A percentile compares a stretch with the other conserved stretches of the same genome.
These are phyloP conservation scores for Trichoderma simmonsii DNA, from an alignment of 2,329 filamentous ascomycete species.

Conservation along the genomic window DNA sequence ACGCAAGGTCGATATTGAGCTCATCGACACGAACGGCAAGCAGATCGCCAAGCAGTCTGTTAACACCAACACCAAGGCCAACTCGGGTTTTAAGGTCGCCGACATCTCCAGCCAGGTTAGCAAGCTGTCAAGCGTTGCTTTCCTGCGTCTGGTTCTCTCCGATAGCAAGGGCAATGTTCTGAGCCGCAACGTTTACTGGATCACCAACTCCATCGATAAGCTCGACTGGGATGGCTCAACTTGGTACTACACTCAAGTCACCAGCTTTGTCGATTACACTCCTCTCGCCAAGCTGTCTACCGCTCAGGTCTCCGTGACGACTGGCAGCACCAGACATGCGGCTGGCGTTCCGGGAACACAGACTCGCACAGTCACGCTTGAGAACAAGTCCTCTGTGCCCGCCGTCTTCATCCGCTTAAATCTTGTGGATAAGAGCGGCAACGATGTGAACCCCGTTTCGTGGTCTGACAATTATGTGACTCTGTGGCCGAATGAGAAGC, in stretches of 20 bases:
- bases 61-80: constrained; percentile 40
- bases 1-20: constrained; percentile 46
- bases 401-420: constrained; percentile 57
- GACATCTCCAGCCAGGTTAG: constrained; percentile 24
- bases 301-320: constrained; percentile 37
- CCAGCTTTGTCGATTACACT: constrained; percentile 46
- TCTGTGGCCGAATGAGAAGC: constrained; percentile 53
- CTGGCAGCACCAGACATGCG: constrained; percentile 12
- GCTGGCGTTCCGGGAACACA: constrained; percentile 1
- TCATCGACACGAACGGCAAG: constrained; percentile 48
- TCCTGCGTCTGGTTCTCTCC: constrained; percentile 49
- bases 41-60: constrained; percentile 35
- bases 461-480: constrained; percentile 65
- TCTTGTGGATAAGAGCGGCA: constrained; percentile 42
- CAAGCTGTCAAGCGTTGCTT: constrained; percentile 41
- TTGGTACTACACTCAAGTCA: constrained; percentile 59
- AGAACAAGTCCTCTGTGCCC: constrained; percentile 51
- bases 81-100: constrained; percentile 36
- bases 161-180: constrained; percentile 35
- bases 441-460: constrained; percentile 48
- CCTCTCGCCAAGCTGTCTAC: constrained; percentile 39
- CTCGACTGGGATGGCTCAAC: constrained; percentile 55
- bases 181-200: constrained; percentile 61
- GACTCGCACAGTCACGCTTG: constrained; percentile 39
- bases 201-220: constrained; percentile 44